Percentiles rank a stretch among this genome's conserved stretches.
Conservation (phyloP, 306 rosid genomes). For the Cyamopsis tetragonoloba region DNA sequence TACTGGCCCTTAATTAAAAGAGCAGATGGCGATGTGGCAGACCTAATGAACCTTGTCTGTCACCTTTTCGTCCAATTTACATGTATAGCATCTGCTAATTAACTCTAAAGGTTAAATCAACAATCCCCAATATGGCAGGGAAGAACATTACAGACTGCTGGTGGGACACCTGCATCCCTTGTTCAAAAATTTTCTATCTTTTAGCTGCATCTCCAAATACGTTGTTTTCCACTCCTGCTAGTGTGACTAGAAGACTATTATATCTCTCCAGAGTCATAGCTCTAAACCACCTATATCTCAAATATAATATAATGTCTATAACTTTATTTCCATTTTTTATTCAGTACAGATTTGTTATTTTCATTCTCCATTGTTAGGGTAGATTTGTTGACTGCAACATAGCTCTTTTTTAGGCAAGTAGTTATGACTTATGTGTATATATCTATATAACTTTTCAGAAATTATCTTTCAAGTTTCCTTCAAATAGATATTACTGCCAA, state of each 20-base stretch:
- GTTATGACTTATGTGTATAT: too few relatives aligned
- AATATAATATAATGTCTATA: too few relatives aligned
- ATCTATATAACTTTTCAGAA: too few relatives aligned
- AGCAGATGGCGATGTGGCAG: background rate
- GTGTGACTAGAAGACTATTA: background rate
- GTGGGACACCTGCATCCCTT: background rate
- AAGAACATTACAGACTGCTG: background rate
- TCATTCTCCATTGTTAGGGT: too few relatives aligned
- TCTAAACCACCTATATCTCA: slow-evolving; percentile 1
- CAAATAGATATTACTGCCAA: slow-evolving; percentile 11
- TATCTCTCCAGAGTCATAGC: background rate
- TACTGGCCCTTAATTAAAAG: background rate
- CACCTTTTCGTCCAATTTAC: background rate
- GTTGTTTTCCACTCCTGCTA: background rate
- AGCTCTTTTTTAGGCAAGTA: too few relatives aligned
- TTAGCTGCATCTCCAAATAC: background rate
- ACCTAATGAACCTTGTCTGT: background rate
- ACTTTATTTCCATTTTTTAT: too few relatives aligned
- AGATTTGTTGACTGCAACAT: too few relatives aligned
- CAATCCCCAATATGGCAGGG: background rate
- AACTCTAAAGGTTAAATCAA: background rate
- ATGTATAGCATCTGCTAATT: background rate
- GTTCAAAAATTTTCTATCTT: background rate
- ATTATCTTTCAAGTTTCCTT: too few relatives aligned
- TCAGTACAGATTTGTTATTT: too few relatives aligned